These are phyloP conservation scores for Teunomyces funiuensis DNA, from an alignment of 805 yeast genomes.

Conservation along the genomic window DNA sequence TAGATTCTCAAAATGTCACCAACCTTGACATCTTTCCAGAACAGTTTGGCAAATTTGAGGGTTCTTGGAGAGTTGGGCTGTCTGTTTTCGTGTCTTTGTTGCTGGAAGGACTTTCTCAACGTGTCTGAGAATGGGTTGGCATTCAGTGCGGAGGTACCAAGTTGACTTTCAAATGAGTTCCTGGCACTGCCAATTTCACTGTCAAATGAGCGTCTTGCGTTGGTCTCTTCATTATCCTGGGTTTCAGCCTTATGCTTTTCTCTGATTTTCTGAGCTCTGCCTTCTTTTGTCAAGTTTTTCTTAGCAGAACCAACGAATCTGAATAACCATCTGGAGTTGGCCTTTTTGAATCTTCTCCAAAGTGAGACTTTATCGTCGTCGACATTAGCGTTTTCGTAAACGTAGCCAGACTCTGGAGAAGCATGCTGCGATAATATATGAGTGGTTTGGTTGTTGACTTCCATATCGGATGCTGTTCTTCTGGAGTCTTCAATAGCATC, in stretches of 20 bases:
- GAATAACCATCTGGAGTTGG: conserved; percentile 32
- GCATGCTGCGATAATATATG: conserved; percentile 56
- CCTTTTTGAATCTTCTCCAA: conserved; percentile 72
- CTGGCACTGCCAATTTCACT: conserved; percentile 17
- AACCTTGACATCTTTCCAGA: conserved; percentile 73
- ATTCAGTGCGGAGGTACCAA: conserved; percentile 10
- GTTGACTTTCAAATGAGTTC: conserved; percentile 4
- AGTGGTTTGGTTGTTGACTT: conserved; percentile 72
- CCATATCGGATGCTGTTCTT: conserved; percentile 68
- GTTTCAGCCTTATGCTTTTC: conserved; percentile 3
- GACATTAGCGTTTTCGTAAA: conserved; percentile 54
- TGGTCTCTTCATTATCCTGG: conserved; percentile 5
- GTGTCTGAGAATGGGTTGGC: conserved; percentile 6
- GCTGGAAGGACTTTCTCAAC: conserved; percentile 18
- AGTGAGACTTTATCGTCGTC: conserved; percentile 60
- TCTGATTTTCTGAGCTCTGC: conserved; percentile 28
- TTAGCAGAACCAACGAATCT: conserved; percentile 26
- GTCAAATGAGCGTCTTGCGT: conserved; percentile 25
- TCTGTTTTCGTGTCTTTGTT: conserved; percentile 13
- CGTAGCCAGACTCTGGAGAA: conserved; percentile 25
- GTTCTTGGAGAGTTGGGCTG: conserved; percentile 15
- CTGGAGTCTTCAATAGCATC: conserved; percentile 83
- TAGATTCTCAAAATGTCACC: conserved; percentile 71
- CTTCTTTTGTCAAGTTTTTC: conserved; percentile 32
- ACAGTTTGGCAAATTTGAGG: conserved; percentile 30